Base-by-base conservation (phyloP, 495 filamentous ascomycete genomes). In the Baudoinia panamericana region DNA sequence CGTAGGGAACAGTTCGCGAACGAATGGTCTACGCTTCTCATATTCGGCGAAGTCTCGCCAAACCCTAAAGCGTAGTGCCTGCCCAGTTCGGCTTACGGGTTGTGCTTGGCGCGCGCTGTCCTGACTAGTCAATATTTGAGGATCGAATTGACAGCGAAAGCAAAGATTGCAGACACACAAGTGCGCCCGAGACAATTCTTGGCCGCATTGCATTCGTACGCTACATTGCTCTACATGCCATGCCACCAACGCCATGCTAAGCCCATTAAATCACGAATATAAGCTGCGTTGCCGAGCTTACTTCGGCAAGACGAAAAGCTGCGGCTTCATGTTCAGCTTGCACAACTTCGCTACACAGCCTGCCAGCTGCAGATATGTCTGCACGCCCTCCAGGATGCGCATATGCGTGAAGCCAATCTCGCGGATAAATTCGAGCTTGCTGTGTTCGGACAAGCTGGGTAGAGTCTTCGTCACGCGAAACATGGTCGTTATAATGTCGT, bases 321-420 rank as follows among this genome's bases (percentile, higher is more conserved):
- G 74, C 12, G 83, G 80, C 53, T 87, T 80, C 88, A 96, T 95
- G 57, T 94, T 94, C 55, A 95, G 74, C 68, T 79, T 92, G 56
- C 82, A 84, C 37, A 99, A 68, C 46, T 85, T 75, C 7, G 84
- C 83, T 31, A 96, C 70, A 55, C 87, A 94, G 17, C 90, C 90
- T 54, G 80, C 86, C 26, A 99, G 66, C 56, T 99, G 90, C 39
- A 96, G 72, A 29, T 94, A 65, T 2, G 88, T 95, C 64, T 94
- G 86, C 36, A 99, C 84, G 17, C 90, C 90, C 49, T 99, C 90
- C 28, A 96, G 65, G 38, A 99, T 88, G 51, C 92, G 83, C 90
- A 99, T 99, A 55, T 99, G 90, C 12, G 92, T 93, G 59, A 99
- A 99, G 12, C 90, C 90, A 59, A 99, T 96, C 62, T 95, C 92